Evolutionary conservation across 352 stramenopile genomes (phyloP).

Genomic region (Pythium graminicola): DNA sequence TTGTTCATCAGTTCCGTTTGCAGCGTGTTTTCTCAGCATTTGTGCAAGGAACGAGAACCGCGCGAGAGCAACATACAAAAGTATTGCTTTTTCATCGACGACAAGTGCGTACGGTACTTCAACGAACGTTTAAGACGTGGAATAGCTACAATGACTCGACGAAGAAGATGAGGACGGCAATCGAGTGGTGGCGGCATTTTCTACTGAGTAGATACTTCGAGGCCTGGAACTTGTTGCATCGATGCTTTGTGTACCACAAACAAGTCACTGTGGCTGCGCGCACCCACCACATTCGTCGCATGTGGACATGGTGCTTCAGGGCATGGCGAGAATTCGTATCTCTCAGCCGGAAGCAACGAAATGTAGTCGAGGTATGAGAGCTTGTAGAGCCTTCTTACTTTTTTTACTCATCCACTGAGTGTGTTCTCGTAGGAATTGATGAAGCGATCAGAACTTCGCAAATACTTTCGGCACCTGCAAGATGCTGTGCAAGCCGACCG

Average conservation of each 20-base stretch:
- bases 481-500: constrained; percentile 5
- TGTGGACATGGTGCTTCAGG: background rate
- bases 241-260: constrained; percentile 7
- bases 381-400: background rate
- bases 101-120: background rate
- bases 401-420: too few relatives aligned
- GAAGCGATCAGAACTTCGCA: background rate
- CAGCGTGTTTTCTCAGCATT: background rate
- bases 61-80: background rate
- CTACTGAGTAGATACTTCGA: constrained; percentile 9
- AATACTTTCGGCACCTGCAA: constrained; percentile 3
- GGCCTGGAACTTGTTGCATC: constrained; percentile 16
- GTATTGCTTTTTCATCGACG: background rate
- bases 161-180: background rate
- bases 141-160: background rate
- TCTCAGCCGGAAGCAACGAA: background rate
- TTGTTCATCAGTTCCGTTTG: background rate
- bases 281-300: background rate
- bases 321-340: background rate
- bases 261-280: background rate
- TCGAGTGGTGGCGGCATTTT: constrained; percentile 13
- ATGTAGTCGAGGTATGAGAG: constrained; percentile 4
- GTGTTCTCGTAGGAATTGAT: constrained; percentile 6
- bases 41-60: background rate
- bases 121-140: constrained; percentile 1